These are phyloP conservation scores for Vitellaria paradoxa DNA, from an alignment of 179 eudicot species.

Conservation along the genomic window DNA sequence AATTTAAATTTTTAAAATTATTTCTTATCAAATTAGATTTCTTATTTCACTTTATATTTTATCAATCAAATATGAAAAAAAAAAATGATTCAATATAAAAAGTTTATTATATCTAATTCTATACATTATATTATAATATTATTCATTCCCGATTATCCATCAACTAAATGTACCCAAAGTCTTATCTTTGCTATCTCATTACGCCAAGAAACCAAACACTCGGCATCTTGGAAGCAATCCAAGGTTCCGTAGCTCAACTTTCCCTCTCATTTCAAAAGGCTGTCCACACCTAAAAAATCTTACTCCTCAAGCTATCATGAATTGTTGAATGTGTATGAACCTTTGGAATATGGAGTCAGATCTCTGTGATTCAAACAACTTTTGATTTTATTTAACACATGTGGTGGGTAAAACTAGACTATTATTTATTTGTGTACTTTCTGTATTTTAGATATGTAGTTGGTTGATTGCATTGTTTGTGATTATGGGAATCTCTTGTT, in stretches of 20 bases:
- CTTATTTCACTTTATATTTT: too few species aligned
- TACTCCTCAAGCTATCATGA: background rate
- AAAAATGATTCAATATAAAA: too few species aligned
- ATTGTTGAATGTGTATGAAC: background rate
- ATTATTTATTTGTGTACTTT: background rate
- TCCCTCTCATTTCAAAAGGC: background rate
- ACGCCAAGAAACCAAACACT: too few species aligned
- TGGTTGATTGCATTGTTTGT: conserved; percentile 5
- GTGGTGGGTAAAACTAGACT: background rate
- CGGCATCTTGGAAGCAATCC: background rate
- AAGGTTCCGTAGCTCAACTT: background rate
- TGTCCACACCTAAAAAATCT: background rate
- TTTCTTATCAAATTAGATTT: too few species aligned
- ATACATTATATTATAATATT: too few species aligned
- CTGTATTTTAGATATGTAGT: too few species aligned
- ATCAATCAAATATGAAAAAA: too few species aligned
- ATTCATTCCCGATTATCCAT: too few species aligned
- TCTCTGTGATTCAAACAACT: background rate
- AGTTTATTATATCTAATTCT: too few species aligned
- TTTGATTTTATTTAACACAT: background rate
- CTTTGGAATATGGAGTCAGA: background rate
- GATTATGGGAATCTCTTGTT: background rate
- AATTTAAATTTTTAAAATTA: too few species aligned
- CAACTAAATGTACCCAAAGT: too few species aligned
- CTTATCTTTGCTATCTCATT: too few species aligned